Evolutionary conservation across 2,329 filamentous ascomycete species (phyloP), one percentile per base, ranked within the genome.

Genomic region (Pseudogymnoascus sp.): DNA sequence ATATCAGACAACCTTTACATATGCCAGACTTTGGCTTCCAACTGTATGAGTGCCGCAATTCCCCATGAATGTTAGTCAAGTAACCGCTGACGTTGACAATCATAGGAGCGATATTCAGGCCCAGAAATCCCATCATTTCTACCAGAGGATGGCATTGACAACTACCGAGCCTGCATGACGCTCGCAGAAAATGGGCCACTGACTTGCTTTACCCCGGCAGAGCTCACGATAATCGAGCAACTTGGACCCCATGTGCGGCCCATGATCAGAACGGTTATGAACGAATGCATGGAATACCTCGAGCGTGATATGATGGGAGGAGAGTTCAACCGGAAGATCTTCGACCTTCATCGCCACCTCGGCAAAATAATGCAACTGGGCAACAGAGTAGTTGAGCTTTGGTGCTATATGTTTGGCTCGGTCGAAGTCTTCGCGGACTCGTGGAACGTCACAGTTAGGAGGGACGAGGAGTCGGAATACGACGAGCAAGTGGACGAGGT

Each of bases 401-500:
- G 50, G 50, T 56, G 50, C 16, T 19, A 12, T 14, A 33, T 4
- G 14, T 56, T 56, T 22, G 50, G 50, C 28, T 56, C 50, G 1
- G 50, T 56, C n/a, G 50, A 56, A 33, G 16, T 22, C 28, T 56
- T 56, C 16, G 50, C n/a, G 33, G 59, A 22, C 26, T 62, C 26
- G 50, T 60, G 19, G 61, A 59, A 59, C 19, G 63, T 19, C 61
- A 66, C 19, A 35, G 59, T 61, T 7, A 16, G 59, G 8, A 56
- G 60, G 14, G 63, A 67, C 50, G 60, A 64, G 3, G 43, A 64
- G 0, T 24, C 14, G 14, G 60, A 63, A 11, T 64, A 68, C 28
- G 64, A 64, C 11, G 46, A 65, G 3, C 22, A 65, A 2, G 65
- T 69, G 28, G 66, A 66, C 59, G 24, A 63, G 1, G 56, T 60